Evolutionary conservation across 2,329 filamentous ascomycete genomes (phyloP).

Genomic region (Xylariaceae sp.): DNA sequence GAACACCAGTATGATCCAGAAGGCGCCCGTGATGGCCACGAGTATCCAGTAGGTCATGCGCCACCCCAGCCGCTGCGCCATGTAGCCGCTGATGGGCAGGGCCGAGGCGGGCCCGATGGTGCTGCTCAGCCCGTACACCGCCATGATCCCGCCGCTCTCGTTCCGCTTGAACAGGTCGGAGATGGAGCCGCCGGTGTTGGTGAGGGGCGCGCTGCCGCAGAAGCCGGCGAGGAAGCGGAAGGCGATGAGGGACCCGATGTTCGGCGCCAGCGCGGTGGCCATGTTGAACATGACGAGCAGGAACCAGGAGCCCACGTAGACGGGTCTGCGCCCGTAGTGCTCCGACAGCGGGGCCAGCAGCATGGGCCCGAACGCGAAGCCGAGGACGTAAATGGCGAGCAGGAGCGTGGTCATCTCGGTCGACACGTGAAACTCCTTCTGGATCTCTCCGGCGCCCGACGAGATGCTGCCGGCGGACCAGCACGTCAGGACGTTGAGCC

Average conservation of each 20-base stretch:
- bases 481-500: conserved; percentile 1
- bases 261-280: background rate
- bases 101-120: conserved; percentile 1
- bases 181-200: conserved; percentile 1
- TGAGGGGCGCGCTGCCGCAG: conserved; percentile 1
- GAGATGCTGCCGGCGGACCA: conserved; percentile 2
- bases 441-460: background rate
- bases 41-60: conserved; percentile 1
- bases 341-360: background rate
- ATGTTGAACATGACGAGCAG: background rate
- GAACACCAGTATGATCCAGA: background rate
- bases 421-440: background rate
- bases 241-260: background rate
- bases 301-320: conserved; percentile 1
- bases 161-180: background rate
- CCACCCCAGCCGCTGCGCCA: conserved; percentile 1
- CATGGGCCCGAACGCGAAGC: conserved; percentile 1
- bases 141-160: conserved; percentile 1
- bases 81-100: conserved; percentile 1
- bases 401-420: background rate
- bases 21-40: conserved; percentile 1
- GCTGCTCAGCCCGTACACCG: conserved; percentile 1
- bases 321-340: background rate
- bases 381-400: background rate
- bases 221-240: background rate